Evolutionary conservation across 768 basidiomycete species (phyloP), one percentile per base, ranked within the genome.

Genomic region (Suillus alpinus): DNA sequence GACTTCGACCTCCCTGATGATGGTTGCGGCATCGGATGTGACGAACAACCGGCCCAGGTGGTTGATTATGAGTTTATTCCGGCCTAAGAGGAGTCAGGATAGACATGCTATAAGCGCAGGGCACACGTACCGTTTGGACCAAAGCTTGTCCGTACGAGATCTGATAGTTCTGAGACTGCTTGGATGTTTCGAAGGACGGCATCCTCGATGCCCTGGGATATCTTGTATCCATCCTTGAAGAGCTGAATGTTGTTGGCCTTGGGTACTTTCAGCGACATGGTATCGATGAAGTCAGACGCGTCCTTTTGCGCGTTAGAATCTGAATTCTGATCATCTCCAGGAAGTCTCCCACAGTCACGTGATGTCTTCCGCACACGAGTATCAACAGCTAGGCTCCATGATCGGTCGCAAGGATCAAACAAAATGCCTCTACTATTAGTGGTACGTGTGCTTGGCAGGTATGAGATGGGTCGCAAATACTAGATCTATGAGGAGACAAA

Each of bases 201-300:
- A 69, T 99, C 96, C 72, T 99, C 96, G 61, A 99, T 80, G 1
- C 96, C 96, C 76, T 88, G 85, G 40, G 44, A 49, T 63, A 91
- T 94, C 83, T 96, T 97, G 84, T 94, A 95, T 29, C 96, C 96
- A 36, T 97, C 93, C 75, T 98, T 98, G 83, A 99, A 98, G 43
- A 99, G 85, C 75, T 95, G 94, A 44, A 95, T 71, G 64, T 89
- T 91, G 71, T 86, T 89, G 57, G 88, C 79, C 75, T 95, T 95
- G 32, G 95, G 95, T 20, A 98, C 94, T 81, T 95, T 95, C 69
- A 98, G 82, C 63, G 94, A 88, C 95, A 98, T 98, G 53, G 65
- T 70, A 63, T 43, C 18, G 68, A 63, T 36, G 58, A 61, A 61
- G 50, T 23, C 16, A 16, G 68, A 60, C 62, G 68, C 65, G 59